Conservation (phyloP, 1,139 yeast species). For the Pneumocystis oryctolagi region DNA sequence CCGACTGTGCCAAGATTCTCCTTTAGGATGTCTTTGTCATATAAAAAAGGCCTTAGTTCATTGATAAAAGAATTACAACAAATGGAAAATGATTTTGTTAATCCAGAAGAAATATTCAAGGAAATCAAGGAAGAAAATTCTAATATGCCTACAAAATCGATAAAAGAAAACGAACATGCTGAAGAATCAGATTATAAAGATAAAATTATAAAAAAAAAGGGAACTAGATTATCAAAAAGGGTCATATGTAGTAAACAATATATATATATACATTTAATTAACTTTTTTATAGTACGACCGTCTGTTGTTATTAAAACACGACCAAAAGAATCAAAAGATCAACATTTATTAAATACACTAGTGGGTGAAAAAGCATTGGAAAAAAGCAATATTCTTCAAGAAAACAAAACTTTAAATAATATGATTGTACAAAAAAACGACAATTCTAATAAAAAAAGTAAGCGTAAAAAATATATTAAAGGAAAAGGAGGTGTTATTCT, state of each 20-base stretch:
- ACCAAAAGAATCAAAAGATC: background rate
- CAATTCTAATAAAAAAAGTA: background rate
- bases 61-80: constrained; percentile 15
- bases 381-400: background rate
- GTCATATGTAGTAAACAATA: background rate
- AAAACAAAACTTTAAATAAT: background rate
- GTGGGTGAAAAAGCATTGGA: background rate
- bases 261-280: background rate
- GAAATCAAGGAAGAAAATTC: constrained; percentile 9
- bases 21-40: background rate
- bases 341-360: background rate
- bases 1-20: constrained; percentile 29
- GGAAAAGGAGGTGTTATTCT: constrained; percentile 1
- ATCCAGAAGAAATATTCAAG: constrained; percentile 11
- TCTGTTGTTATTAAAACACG: background rate
- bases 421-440: background rate
- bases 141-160: background rate
- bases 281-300: background rate
- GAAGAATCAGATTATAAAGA: background rate
- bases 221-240: background rate
- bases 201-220: background rate
- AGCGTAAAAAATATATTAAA: background rate
- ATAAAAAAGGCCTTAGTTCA: background rate
- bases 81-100: constrained; percentile 16
- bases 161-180: background rate